Evolutionary conservation across 768 basidiomycete species (phyloP).

Genomic region (Pulveroboletus sp.): DNA sequence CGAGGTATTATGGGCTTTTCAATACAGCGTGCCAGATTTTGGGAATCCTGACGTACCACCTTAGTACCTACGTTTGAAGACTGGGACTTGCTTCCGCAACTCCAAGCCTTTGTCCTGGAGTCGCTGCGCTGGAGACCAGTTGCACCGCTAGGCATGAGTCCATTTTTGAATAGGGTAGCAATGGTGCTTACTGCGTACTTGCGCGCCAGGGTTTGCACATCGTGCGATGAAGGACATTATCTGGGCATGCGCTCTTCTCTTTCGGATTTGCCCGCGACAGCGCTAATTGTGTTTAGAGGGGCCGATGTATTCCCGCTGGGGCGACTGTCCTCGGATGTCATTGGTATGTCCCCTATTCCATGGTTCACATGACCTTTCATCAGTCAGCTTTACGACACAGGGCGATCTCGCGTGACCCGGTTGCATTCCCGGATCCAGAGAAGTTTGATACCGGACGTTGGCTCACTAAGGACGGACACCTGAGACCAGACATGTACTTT

Average conservation of each 20-base stretch:
- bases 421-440: too few relatives aligned
- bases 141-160: constrained; percentile 26
- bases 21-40: too few relatives aligned
- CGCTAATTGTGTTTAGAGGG: neutral
- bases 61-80: constrained; percentile 42
- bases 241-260: constrained; percentile 28
- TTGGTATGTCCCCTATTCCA: too few relatives aligned
- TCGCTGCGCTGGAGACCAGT: constrained; percentile 42
- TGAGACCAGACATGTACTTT: neutral
- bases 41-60: too few relatives aligned
- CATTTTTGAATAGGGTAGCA: neutral
- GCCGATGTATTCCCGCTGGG: too few relatives aligned
- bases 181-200: neutral
- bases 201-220: constrained; percentile 52
- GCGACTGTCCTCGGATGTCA: too few relatives aligned
- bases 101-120: constrained; percentile 42
- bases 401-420: too few relatives aligned
- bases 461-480: too few relatives aligned
- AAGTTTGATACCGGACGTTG: too few relatives aligned
- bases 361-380: too few relatives aligned
- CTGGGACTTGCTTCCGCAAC: constrained; percentile 32
- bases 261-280: too few relatives aligned
- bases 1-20: constrained; percentile 18
- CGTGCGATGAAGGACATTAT: constrained; percentile 63
- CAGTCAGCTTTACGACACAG: too few relatives aligned